Evolutionary conservation across 179 eudicot species (phyloP).

Genomic region (Spergularia azorica): DNA sequence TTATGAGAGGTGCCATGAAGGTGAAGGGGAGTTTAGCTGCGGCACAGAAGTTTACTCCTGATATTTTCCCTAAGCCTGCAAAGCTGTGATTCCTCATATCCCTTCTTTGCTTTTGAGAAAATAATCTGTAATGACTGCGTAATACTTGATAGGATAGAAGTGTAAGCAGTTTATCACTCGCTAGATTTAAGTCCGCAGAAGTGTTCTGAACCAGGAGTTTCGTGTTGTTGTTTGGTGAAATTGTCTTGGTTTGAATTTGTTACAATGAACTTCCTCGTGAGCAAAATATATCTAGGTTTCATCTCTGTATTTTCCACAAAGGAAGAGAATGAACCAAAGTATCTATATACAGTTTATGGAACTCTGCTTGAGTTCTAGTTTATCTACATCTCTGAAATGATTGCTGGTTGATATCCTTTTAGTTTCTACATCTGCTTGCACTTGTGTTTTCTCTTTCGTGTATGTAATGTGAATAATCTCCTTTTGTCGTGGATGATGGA

Average conservation of each 20-base stretch:
- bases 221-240: conserved; percentile 10
- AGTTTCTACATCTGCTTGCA: neutral
- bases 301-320: neutral
- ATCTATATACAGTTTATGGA: no score
- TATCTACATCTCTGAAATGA: no score
- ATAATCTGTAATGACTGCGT: conserved; percentile 9
- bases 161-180: neutral
- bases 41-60: conserved; percentile 95
- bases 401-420: neutral
- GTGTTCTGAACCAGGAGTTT: conserved; percentile 19
- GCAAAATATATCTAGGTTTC: neutral
- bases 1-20: conserved; percentile 93
- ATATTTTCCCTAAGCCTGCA: conserved; percentile 94
- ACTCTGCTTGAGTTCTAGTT: no score
- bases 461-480: no score
- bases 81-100: conserved; percentile 59
- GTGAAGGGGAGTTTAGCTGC: conserved; percentile 90
- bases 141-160: neutral
- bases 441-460: neutral
- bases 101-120: neutral
- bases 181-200: neutral
- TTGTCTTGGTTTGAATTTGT: conserved; percentile 28
- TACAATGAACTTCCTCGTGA: conserved; percentile 10
- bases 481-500: no score
- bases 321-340: neutral